phyloP scores from a whole-genome alignment of 2,329 filamentous ascomycete species.

The Cephalotrichum gorgonifer region DNA sequence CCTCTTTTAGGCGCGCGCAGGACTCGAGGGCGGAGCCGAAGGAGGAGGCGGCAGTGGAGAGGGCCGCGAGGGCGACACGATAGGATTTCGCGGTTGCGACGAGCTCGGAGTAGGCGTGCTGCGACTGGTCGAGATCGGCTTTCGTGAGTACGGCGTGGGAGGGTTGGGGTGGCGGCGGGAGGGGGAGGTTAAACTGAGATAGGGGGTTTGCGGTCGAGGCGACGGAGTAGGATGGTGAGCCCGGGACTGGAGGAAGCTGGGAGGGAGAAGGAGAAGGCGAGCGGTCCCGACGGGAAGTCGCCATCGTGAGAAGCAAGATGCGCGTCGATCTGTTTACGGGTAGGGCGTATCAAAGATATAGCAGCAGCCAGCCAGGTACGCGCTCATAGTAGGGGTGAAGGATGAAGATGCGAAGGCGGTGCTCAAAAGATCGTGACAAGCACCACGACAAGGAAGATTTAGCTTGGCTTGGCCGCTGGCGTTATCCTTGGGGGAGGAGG shows the following conservation, averaged over 20 bases:
- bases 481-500: too few species aligned
- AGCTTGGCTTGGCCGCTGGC: too few species aligned
- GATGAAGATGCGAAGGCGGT: too few species aligned
- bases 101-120: conserved; percentile 52
- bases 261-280: conserved; percentile 1
- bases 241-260: conserved; percentile 37
- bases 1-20: conserved; percentile 59
- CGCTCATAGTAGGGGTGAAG: too few species aligned
- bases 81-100: conserved; percentile 53
- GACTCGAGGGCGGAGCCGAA: conserved; percentile 57
- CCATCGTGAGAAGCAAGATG: too few species aligned
- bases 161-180: conserved; percentile 49
- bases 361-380: too few species aligned
- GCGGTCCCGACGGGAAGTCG: background rate
- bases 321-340: too few species aligned
- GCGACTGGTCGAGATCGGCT: conserved; percentile 51
- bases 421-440: too few species aligned
- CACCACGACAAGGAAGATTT: too few species aligned
- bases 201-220: conserved; percentile 52
- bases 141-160: conserved; percentile 50
- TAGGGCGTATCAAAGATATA: too few species aligned
- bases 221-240: conserved; percentile 53
- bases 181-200: conserved; percentile 47
- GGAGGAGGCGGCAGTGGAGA: conserved; percentile 50
- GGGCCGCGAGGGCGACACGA: conserved; percentile 47